Base-by-base conservation (phyloP, 768 basidiomycete genomes). In the Tulasnella sp. region DNA sequence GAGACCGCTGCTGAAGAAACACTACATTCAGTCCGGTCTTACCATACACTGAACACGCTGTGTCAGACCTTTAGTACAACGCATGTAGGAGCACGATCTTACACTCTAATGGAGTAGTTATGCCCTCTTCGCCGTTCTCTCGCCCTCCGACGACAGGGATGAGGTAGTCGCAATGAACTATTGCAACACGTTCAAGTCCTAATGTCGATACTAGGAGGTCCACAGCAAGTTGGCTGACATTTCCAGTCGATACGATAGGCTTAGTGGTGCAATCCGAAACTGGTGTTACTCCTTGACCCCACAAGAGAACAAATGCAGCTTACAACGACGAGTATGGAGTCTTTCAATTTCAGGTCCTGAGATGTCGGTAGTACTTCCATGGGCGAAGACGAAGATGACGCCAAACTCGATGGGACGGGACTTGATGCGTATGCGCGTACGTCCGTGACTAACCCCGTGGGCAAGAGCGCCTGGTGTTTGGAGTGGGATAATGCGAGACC, bases 61-160 rank as follows among this genome's bases (percentile, higher is more conserved):
- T 36, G 68, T 76, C 0, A 34, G 22, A 12, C 34, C n/a, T 70
- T 36, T 38, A 54, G 74, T 77, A 75, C 76, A 69, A 69, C 29
- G 40, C 45, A 37, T 71, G 14, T 37, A 68, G 25, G 19, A n/a
- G 39, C 22, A 49, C n/a, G 38, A 75, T n/a, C 91, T 80, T 81
- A 93, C 93, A 82, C 86, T 95, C 93, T 67, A 91, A 84, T 54
- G 93, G 90, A 12, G 91, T 91, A 9, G 90, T 91, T 54, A 94
- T 84, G 34, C 92, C 90, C 17, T 5, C 75, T 71, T 82, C 81
- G 1, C 86, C 88, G 78, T 89, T 86, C 79, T 94, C 93, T 76
- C 89, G 85, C n/a, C 84, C 88, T 4, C 93, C 92, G 11, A 89
- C 87, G n/a, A 91, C 87, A 4, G 93, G 91, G 8, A 92, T 86